Conservation (phyloP, 1,139 yeast genomes). For the Hemisphaericaspora xylanilytica region DNA sequence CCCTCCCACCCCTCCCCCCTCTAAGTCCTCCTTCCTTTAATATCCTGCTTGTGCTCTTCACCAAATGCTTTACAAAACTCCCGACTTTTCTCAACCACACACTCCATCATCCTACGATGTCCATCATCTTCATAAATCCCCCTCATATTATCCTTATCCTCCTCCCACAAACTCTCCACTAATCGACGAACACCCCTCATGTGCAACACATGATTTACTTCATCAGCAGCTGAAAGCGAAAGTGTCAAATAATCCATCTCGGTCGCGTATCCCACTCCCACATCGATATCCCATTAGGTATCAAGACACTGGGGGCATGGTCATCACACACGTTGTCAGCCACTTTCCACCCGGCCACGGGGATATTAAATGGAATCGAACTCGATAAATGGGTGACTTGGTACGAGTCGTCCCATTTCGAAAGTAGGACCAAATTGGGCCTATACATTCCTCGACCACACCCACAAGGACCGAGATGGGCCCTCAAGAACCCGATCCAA, state of each 20-base stretch:
- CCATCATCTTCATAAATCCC: not conserved
- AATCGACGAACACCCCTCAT: conserved; percentile 7
- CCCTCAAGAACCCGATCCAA: conserved; percentile 40
- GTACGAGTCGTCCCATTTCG: conserved; percentile 21
- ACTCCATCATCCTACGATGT: conserved; percentile 5
- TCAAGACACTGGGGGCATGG: conserved; percentile 28
- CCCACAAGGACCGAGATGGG: conserved; percentile 35
- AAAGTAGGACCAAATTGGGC: conserved; percentile 32
- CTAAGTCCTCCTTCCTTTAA: too few species aligned
- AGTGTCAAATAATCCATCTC: conserved; percentile 31
- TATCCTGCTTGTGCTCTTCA: conserved; percentile 7
- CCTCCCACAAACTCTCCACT: conserved; percentile 1
- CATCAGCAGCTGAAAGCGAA: conserved; percentile 35
- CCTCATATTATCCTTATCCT: not conserved
- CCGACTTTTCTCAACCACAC: conserved; percentile 17
- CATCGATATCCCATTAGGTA: conserved; percentile 39
- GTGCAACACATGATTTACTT: conserved; percentile 32
- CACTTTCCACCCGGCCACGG: conserved; percentile 33
- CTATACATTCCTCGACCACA: conserved; percentile 37
- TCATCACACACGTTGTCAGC: conserved; percentile 22
- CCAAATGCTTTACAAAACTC: conserved; percentile 19
- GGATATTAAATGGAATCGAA: conserved; percentile 34
- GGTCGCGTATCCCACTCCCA: conserved; percentile 22
- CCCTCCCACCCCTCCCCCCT: too few species aligned
- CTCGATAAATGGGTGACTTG: conserved; percentile 33